Conservation (phyloP, 1,139 yeast genomes). For the Geotrichum australiense region DNA sequence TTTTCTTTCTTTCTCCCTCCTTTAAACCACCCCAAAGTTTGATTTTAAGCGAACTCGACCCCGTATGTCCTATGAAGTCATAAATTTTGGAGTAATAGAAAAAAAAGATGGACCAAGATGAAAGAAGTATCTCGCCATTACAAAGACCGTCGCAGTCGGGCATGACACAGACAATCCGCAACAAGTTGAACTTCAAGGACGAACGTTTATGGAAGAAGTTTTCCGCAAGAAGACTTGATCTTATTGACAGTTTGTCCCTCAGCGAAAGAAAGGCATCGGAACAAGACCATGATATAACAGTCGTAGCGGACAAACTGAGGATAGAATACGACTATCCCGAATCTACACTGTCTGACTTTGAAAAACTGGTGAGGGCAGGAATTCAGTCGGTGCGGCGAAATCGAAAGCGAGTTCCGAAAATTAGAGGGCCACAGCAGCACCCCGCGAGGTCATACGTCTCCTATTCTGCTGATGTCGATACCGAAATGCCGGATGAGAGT, state of each 20-base stretch:
- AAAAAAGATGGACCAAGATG: too few species aligned
- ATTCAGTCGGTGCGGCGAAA: constrained; percentile 73
- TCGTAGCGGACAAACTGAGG: constrained; percentile 69
- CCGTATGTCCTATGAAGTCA: too few species aligned
- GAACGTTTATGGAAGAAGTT: constrained; percentile 83
- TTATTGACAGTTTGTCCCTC: constrained; percentile 73
- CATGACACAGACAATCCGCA: constrained; percentile 72
- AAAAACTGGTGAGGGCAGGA: constrained; percentile 85
- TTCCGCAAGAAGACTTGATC: constrained; percentile 77
- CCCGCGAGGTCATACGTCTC: not conserved
- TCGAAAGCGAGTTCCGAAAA: constrained; percentile 45
- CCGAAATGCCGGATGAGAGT: constrained; percentile 12
- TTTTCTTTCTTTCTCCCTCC: too few species aligned
- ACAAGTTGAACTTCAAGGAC: constrained; percentile 66
- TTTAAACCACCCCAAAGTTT: too few species aligned
- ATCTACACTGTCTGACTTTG: constrained; percentile 62
- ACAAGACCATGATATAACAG: constrained; percentile 72
- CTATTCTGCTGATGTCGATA: constrained; percentile 4
- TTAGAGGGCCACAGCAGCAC: not conserved
- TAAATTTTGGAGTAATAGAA: too few species aligned
- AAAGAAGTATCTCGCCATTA: too few species aligned
- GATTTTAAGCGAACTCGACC: too few species aligned
- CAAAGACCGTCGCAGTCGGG: too few species aligned
- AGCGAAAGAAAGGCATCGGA: constrained; percentile 83
- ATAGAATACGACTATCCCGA: constrained; percentile 66